These are phyloP conservation scores for Aschersonia sp. DNA, from an alignment of 2,329 filamentous ascomycete species.

Conservation along the genomic window DNA sequence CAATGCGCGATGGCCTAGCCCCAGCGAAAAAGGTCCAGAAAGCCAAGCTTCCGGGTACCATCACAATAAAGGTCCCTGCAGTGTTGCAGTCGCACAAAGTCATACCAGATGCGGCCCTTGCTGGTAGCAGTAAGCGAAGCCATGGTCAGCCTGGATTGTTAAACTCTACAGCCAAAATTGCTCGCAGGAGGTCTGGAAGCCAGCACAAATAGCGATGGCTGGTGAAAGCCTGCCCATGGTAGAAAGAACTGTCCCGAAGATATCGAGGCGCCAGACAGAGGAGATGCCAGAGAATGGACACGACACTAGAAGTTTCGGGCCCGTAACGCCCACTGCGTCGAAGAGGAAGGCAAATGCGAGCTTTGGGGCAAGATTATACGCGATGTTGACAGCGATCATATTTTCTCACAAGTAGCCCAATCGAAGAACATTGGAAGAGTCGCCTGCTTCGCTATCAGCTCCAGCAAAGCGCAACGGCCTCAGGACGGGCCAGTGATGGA, in stretches of 20 bases:
- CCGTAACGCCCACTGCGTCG: no score
- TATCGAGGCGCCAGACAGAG: no score
- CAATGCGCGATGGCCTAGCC: not conserved
- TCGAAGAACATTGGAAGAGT: conserved; percentile 5
- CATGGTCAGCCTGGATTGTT: not conserved
- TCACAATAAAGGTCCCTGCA: not conserved
- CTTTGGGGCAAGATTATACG: no score
- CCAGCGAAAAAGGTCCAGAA: not conserved
- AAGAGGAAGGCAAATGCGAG: no score
- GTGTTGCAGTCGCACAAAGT: not conserved
- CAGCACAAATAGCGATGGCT: not conserved
- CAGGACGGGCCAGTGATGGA: conserved; percentile 5
- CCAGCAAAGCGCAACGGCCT: conserved; percentile 9
- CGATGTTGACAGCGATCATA: not conserved
- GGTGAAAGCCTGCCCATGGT: no score
- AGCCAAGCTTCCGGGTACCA: not conserved
- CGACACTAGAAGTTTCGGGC: no score
- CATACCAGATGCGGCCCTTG: not conserved
- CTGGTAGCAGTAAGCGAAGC: not conserved
- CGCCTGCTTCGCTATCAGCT: not conserved
- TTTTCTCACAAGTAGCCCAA: not conserved
- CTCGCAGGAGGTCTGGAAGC: not conserved
- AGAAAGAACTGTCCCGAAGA: no score
- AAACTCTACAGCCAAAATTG: not conserved
- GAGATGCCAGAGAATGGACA: no score